Conservation (phyloP, 2,329 filamentous ascomycete species). For the Gliomastix tumulicola region DNA sequence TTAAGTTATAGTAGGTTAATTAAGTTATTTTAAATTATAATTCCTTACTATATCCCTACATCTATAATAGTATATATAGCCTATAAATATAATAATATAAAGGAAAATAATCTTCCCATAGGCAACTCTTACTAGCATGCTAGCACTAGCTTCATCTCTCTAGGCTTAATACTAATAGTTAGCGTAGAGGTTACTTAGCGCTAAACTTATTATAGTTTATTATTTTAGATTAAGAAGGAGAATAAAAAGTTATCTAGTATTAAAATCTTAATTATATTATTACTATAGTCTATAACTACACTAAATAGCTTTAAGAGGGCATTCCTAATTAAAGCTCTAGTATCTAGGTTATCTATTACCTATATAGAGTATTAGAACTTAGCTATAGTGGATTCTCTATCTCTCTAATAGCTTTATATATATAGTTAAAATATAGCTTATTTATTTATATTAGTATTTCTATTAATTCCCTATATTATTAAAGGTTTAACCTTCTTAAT, state of each 20-base stretch:
- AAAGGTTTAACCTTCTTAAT: too few species aligned
- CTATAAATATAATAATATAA: neutral
- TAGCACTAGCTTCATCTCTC: too few species aligned
- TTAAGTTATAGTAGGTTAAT: neutral
- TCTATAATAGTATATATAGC: neutral
- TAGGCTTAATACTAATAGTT: neutral
- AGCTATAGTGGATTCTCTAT: too few species aligned
- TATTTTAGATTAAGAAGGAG: too few species aligned
- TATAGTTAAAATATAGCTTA: neutral
- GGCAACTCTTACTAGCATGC: too few species aligned
- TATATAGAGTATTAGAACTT: neutral
- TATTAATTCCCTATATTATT: neutral
- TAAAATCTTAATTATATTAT: neutral
- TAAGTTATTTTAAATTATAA: too few species aligned
- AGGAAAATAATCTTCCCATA: too few species aligned
- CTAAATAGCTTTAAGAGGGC: neutral
- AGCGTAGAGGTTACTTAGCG: neutral
- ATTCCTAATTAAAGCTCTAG: neutral
- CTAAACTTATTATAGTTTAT: neutral
- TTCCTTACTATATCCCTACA: neutral
- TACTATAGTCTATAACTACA: neutral
- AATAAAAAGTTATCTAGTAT: neutral
- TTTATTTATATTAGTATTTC: slow-evolving; percentile 1
- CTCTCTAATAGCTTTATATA: neutral
- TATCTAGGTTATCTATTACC: too few species aligned